Base-by-base conservation (phyloP, 192 early-diverging fungal genomes). In the Gaertneriomyces semiglobifer region DNA sequence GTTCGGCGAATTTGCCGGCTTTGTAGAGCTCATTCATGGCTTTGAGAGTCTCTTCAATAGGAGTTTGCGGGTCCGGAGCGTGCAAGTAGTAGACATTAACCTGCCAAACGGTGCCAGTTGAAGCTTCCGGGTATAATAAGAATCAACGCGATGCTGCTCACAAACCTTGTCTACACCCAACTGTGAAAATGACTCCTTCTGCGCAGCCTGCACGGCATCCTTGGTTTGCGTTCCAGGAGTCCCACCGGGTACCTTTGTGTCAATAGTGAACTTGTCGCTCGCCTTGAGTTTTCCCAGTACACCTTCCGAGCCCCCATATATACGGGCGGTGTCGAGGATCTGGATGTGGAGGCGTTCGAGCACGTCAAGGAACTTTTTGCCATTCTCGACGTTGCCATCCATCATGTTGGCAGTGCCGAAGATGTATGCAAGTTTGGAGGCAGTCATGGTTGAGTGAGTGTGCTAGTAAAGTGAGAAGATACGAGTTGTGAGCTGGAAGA, bases 21-120 rank as follows among this genome's bases (percentile, higher is more conserved):
- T 73, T 10, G 60, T 87, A 83, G 6, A 88, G 66, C 20, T 85
- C 81, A 53, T 88, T 66, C 9, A 87, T 80, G 44, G 84, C 81
- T 40, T 62, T 59, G 10, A 83, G 61, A 3, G 83, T 87, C 4
- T 69, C 62, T 59, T 77, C 84, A 55, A 83, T 79, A 5, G 84
- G 79, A 25, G 77, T 81, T 0, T 74, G 48, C 62, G 79, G 72
- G 50, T 87, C 86, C 4, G 84, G 84, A 1, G 82, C 81, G 63
- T 88, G 86, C n/a, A 88, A 68, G 59, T 88, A 88, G 58, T 86
- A 84, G n/a, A 87, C 75, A 50, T 87, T 83, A 9, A 88, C 81
- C 43, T 73, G 75, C 9, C 25, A 33, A 33, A 33, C 25, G 2
- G 14, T n/a, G 48, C 2, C 12, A 50, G 18, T 50, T 50, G 48